Conservation (phyloP, 306 rosid genomes). For the Glycine tomentella region DNA sequence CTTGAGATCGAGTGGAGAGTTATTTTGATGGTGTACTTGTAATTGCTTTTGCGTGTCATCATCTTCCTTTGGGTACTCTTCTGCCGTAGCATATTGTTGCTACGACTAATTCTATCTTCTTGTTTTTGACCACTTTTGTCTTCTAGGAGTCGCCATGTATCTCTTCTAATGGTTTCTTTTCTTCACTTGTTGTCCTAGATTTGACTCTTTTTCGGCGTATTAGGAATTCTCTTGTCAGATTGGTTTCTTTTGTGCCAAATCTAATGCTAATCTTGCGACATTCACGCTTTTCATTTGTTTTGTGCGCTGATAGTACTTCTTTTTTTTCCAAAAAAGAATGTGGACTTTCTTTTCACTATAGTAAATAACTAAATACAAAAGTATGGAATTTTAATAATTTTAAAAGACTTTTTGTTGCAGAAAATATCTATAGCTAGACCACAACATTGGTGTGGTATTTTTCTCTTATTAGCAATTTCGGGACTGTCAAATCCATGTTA, state of each 20-base stretch:
- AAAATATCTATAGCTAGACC: not conserved
- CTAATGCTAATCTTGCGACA: not conserved
- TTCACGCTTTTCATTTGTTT: not conserved
- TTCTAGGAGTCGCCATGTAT: too few species aligned
- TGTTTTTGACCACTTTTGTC: too few species aligned
- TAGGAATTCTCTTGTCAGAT: constrained; percentile 7
- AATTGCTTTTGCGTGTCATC: too few species aligned
- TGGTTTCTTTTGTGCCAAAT: constrained; percentile 10
- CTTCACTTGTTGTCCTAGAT: not conserved
- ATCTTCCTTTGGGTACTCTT: too few species aligned
- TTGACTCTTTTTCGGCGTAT: constrained; percentile 10
- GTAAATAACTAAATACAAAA: not conserved
- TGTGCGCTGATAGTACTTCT: not conserved
- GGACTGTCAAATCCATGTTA: not conserved
- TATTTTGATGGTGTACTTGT: too few species aligned
- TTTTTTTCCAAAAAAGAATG: not conserved
- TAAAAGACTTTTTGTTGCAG: not conserved
- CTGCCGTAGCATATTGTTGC: too few species aligned
- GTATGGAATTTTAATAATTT: not conserved
- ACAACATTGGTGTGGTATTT: not conserved
- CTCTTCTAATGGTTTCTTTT: too few species aligned
- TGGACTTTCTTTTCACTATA: not conserved
- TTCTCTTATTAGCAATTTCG: not conserved
- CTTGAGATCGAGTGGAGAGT: too few species aligned
- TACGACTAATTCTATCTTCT: too few species aligned